These are phyloP conservation scores for Kodamaea fungicola DNA, from an alignment of 1,139 yeast genomes.

Conservation along the genomic window DNA sequence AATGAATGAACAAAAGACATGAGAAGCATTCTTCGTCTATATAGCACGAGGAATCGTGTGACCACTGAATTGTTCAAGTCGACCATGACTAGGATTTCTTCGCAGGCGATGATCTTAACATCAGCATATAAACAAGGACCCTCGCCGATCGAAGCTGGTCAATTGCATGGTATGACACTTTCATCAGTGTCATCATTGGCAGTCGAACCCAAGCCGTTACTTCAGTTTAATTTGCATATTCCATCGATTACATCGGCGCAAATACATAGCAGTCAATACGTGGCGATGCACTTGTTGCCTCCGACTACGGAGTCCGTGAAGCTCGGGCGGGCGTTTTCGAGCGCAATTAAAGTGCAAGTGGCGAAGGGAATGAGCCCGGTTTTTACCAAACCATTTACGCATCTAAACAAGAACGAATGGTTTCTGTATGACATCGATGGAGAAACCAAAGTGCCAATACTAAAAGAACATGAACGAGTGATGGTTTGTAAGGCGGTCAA, in stretches of 20 bases:
- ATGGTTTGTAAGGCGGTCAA: constrained; percentile 58
- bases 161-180: constrained; percentile 71
- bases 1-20: not conserved
- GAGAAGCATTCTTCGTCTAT: constrained; percentile 3
- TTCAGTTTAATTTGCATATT: constrained; percentile 78
- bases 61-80: constrained; percentile 11
- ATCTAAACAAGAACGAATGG: constrained; percentile 27
- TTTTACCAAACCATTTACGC: constrained; percentile 50
- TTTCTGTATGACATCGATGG: constrained; percentile 14
- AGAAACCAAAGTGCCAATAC: constrained; percentile 49
- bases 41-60: constrained; percentile 1
- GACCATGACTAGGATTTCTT: constrained; percentile 40
- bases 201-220: constrained; percentile 64
- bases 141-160: constrained; percentile 2
- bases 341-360: constrained; percentile 42
- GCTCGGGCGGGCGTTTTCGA: constrained; percentile 59
- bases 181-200: constrained; percentile 80
- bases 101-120: constrained; percentile 45
- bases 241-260: constrained; percentile 75
- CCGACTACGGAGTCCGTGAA: constrained; percentile 52
- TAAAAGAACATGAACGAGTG: constrained; percentile 57
- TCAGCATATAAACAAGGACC: constrained; percentile 14
- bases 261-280: constrained; percentile 49
- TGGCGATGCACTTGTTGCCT: constrained; percentile 75
- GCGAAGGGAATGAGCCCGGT: constrained; percentile 13